phyloP scores from a whole-genome alignment of 2,329 filamentous ascomycete species.

The Aspergillus neoniger region DNA sequence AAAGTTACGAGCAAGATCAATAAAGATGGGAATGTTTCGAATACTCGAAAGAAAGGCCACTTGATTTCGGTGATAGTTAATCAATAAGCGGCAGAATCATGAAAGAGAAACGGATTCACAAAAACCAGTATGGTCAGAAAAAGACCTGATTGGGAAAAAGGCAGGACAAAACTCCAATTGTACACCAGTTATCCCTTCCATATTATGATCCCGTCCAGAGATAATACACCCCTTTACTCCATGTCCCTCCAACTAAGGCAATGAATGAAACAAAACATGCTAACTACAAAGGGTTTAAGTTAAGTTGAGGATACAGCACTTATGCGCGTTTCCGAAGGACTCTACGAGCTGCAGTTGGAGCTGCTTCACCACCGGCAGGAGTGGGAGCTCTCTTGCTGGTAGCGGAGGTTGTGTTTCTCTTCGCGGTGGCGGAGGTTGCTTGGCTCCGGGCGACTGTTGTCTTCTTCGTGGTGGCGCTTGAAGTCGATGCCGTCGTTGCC shows the following conservation, averaged over 20 bases:
- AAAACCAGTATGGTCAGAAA: background rate
- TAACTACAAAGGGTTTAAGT: background rate
- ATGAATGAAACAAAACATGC: background rate
- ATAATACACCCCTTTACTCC: background rate
- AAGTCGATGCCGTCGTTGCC: slow-evolving; percentile 28
- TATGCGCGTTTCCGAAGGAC: slow-evolving; percentile 46
- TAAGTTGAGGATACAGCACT: background rate
- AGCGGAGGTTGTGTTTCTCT: slow-evolving; percentile 35
- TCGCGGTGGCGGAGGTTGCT: slow-evolving; percentile 37
- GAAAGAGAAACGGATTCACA: background rate
- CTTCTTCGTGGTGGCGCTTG: slow-evolving; percentile 34
- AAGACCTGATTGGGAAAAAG: background rate
- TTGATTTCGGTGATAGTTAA: too few relatives aligned
- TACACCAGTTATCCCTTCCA: background rate
- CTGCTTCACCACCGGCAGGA: slow-evolving; percentile 33
- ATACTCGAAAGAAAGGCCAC: too few relatives aligned
- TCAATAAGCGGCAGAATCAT: too few relatives aligned
- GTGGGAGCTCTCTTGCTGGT: slow-evolving; percentile 38
- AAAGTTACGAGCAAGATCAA: too few relatives aligned
- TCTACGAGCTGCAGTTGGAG: slow-evolving; percentile 37
- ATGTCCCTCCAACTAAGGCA: background rate
- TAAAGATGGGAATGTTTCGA: too few relatives aligned
- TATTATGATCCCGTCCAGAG: background rate
- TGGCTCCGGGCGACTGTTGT: slow-evolving; percentile 30
- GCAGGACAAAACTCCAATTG: background rate